Percentiles rank a stretch among this genome's conserved stretches.
phyloP scores from a whole-genome alignment of 805 yeast genomes.

The Vanderwaltozyma tropicalis region DNA sequence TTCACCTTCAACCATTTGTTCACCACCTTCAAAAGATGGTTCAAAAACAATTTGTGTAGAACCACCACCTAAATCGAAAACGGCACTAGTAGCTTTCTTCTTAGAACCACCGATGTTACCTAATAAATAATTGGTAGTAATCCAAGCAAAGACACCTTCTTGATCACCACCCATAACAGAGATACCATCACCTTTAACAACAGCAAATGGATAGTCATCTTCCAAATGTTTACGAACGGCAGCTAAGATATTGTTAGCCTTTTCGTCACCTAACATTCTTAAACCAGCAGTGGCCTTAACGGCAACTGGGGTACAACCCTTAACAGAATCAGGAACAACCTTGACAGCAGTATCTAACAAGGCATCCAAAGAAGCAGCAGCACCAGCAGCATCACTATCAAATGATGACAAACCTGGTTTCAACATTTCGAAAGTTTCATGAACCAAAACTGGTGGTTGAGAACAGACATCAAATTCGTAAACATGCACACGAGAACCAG shows the following conservation, averaged over 20 bases:
- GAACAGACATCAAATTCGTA: constrained; percentile 83
- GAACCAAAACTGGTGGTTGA: constrained; percentile 70
- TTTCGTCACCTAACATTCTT: constrained; percentile 71
- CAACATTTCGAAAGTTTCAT: constrained; percentile 79
- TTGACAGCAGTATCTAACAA: constrained; percentile 66
- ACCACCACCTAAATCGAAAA: constrained; percentile 97
- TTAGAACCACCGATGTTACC: constrained; percentile 81
- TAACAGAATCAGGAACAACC: constrained; percentile 65
- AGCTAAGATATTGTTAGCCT: constrained; percentile 57
- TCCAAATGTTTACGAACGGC: constrained; percentile 74
- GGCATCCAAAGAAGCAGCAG: constrained; percentile 88
- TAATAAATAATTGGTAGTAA: constrained; percentile 83
- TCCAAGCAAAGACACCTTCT: constrained; percentile 99
- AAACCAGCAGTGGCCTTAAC: constrained; percentile 98
- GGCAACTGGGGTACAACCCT: constrained; percentile 83
- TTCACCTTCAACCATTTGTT: constrained; percentile 72
- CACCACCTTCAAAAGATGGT: constrained; percentile 59
- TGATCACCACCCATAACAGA: constrained; percentile 92
- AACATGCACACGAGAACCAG: constrained; percentile 93
- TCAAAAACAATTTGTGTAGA: constrained; percentile 98
- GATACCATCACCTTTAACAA: constrained; percentile 69
- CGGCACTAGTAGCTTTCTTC: constrained; percentile 84
- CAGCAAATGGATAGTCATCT: constrained; percentile 80
- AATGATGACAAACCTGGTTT: constrained; percentile 88
- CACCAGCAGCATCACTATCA: constrained; percentile 70